Evolutionary conservation across 139 green algal species (phyloP), one percentile per base, ranked within the genome.

Genomic region (Picochlorum sp.): DNA sequence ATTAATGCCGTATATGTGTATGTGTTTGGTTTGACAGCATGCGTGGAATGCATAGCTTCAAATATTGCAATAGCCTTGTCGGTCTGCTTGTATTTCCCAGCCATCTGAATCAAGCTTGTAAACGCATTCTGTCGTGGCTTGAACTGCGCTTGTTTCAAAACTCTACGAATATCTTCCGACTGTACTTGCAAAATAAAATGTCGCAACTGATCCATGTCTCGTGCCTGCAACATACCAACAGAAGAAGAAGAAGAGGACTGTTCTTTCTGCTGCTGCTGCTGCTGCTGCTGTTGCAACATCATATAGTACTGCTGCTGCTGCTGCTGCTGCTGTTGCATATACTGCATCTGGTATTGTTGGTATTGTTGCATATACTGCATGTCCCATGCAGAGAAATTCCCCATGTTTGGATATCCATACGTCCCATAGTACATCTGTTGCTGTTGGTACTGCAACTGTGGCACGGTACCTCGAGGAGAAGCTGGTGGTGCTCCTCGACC

Each of bases 1-100:
- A 81, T 78, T 4, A 78, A 26, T 1, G 74, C 76, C 5, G 50
- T 68, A 44, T 74, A 82, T 26, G n/a, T 68, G 13, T 72, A 71
- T 0, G 58, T 72, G 71, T 81, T 79, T 37, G 67, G 65, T n/a
- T 49, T 56, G 2, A 68, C 21, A 32, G 46, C 58, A 3, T 16
- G 13, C 41, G 67, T 60, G 14, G 20, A 30, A 15, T 41, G 14
- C 59, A 81, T 74, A 1, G 64, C 50, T 34, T 77, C 68, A 51
- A 81, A 82, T 2, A 82, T 32, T 16, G 81, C 75, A 14, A 74
- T 26, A 6, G 69, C 76, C 49, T 82, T 82, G 20, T 75, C 51
- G 6, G 51, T 54, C 20, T 71, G 60, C n/a, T 64, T 61, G 4
- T 28, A 20, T 61, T 78, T 78, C 56, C 58, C 56, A 13, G 41